These are phyloP conservation scores for Lentinula guzmanii DNA, from an alignment of 768 basidiomycete species.

Conservation along the genomic window DNA sequence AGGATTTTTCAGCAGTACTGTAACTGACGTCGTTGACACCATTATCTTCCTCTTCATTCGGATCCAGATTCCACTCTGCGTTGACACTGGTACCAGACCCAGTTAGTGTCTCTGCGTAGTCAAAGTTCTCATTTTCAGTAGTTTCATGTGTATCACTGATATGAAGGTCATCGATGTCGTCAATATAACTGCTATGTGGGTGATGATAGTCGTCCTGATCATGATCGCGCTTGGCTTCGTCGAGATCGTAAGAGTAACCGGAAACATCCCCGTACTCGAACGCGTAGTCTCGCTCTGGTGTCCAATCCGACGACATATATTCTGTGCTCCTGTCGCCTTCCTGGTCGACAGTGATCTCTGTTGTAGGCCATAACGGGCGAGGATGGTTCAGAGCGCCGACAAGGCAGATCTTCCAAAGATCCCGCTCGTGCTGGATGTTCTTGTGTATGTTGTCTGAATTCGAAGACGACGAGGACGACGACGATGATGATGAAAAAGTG, in stretches of 20 bases:
- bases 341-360: background rate
- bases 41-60: too few relatives aligned
- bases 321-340: background rate
- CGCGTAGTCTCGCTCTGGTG: background rate
- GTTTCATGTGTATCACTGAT: too few relatives aligned
- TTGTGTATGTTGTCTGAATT: slow-evolving; percentile 30
- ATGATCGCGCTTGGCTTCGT: background rate
- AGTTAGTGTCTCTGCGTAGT: too few relatives aligned
- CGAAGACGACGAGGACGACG: slow-evolving; percentile 18
- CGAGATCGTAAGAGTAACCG: background rate
- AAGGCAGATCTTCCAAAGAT: slow-evolving; percentile 37
- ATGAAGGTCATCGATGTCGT: too few relatives aligned
- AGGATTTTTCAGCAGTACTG: too few relatives aligned
- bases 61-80: too few relatives aligned
- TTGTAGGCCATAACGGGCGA: background rate
- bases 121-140: too few relatives aligned
- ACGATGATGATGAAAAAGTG: too few relatives aligned
- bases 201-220: background rate
- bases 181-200: too few relatives aligned
- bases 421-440: slow-evolving; percentile 20
- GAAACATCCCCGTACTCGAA: background rate
- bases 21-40: too few relatives aligned
- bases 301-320: slow-evolving; percentile 5
- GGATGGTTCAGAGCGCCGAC: background rate
- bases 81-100: too few relatives aligned